Conservation (phyloP, 805 yeast species). For the Zygotorulaspora sp. region DNA sequence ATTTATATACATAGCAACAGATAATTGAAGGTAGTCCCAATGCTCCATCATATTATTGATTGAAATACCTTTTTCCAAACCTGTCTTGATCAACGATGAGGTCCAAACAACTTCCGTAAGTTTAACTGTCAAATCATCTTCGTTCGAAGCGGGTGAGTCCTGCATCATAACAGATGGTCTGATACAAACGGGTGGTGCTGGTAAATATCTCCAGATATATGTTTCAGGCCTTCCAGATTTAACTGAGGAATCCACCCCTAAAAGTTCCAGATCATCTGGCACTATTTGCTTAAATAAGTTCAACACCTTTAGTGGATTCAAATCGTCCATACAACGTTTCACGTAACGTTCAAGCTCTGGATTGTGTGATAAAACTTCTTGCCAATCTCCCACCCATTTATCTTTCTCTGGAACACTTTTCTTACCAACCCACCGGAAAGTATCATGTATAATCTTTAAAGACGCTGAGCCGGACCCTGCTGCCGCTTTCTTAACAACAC, state of each 20-base stretch:
- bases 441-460: conserved; percentile 89
- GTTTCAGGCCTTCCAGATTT: conserved; percentile 92
- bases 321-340: conserved; percentile 84
- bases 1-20: conserved; percentile 95
- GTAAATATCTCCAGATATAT: conserved; percentile 94
- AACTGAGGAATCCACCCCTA: conserved; percentile 78
- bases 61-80: conserved; percentile 90
- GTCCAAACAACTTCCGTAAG: conserved; percentile 96
- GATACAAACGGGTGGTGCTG: conserved; percentile 98
- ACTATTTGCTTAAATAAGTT: conserved; percentile 80
- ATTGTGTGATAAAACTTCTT: conserved; percentile 62
- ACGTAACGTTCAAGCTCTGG: conserved; percentile 88
- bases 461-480: conserved; percentile 91
- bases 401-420: conserved; percentile 78
- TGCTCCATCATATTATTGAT: conserved; percentile 95
- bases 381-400: conserved; percentile 83
- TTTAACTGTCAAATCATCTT: conserved; percentile 95
- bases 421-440: conserved; percentile 93
- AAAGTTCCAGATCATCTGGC: conserved; percentile 84
- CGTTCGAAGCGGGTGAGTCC: conserved; percentile 84
- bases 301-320: conserved; percentile 86
- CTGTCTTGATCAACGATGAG: conserved; percentile 88
- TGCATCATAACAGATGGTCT: conserved; percentile 95
- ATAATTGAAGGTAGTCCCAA: conserved; percentile 94
- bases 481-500: conserved; percentile 95